Conservation (phyloP, 192 early-diverging fungal species). For the Gamsiella multidivaricata region DNA sequence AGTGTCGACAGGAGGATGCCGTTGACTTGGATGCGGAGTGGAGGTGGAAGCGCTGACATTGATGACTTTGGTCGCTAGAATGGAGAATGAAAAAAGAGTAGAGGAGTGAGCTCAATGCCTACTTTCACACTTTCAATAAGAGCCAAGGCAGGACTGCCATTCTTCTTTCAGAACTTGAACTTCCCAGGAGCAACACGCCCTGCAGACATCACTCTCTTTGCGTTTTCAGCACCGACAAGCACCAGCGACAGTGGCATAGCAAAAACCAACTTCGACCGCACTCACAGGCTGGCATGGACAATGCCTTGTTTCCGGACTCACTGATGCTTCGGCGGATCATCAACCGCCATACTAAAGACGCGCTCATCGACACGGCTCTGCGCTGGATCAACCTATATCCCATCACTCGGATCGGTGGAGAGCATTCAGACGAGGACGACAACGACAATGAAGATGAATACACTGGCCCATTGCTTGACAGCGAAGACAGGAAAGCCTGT, state of each 20-base stretch:
- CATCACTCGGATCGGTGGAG: constrained; percentile 12
- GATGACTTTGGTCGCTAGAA: neutral
- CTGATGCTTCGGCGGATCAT: constrained; percentile 45
- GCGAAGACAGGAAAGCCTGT: neutral
- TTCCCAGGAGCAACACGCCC: too few relatives aligned
- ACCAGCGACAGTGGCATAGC: too few relatives aligned
- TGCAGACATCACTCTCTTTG: too few relatives aligned
- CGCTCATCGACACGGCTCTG: constrained; percentile 40
- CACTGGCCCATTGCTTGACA: constrained; percentile 17
- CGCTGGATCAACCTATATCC: constrained; percentile 45
- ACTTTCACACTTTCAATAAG: too few relatives aligned
- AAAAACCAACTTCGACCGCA: too few relatives aligned
- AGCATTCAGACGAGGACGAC: neutral
- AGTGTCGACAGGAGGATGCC: constrained; percentile 47
- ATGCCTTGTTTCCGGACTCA: constrained; percentile 18
- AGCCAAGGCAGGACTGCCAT: too few relatives aligned
- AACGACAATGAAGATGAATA: constrained; percentile 11
- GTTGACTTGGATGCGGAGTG: constrained; percentile 37
- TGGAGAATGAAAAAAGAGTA: neutral
- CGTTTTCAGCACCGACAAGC: too few relatives aligned
- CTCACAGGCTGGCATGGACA: constrained; percentile 12
- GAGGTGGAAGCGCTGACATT: constrained; percentile 15
- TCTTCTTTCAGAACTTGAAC: too few relatives aligned
- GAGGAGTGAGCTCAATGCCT: neutral
- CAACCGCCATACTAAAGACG: constrained; percentile 54